These are phyloP conservation scores for Tillandsia fasciculata DNA, from an alignment of 176 grass and related monocot genomes.

Conservation along the genomic window DNA sequence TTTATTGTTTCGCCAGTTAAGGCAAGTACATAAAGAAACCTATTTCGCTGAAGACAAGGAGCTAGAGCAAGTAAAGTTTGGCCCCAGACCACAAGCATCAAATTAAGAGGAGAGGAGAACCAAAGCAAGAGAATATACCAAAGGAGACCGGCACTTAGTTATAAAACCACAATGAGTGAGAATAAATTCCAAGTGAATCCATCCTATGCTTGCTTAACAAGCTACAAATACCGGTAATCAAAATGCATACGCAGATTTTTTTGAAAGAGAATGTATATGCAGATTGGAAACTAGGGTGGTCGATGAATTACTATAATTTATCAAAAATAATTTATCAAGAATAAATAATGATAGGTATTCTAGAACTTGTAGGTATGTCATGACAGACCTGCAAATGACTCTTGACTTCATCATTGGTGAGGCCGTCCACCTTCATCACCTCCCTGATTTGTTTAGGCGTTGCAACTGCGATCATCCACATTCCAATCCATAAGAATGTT, in stretches of 20 bases:
- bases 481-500: not conserved
- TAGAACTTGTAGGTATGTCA: too few species aligned
- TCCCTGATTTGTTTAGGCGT: constrained; percentile 67
- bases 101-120: not conserved
- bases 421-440: constrained; percentile 24
- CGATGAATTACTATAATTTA: not conserved
- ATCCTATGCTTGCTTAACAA: not conserved
- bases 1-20: too few species aligned
- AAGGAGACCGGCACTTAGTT: not conserved
- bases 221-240: too few species aligned
- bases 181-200: not conserved
- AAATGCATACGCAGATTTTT: too few species aligned
- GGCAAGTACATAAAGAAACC: too few species aligned
- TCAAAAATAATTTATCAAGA: too few species aligned
- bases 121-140: constrained; percentile 1
- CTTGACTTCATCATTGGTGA: constrained; percentile 29
- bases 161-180: not conserved
- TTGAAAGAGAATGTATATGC: too few species aligned
- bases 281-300: not conserved
- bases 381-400: constrained; percentile 21
- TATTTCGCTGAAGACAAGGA: not conserved
- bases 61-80: not conserved
- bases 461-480: constrained; percentile 35
- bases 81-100: not conserved
- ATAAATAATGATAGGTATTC: not conserved